phyloP scores from a whole-genome alignment of 495 filamentous ascomycete genomes.

The Aspergillus sclerotiicarbonarius region DNA sequence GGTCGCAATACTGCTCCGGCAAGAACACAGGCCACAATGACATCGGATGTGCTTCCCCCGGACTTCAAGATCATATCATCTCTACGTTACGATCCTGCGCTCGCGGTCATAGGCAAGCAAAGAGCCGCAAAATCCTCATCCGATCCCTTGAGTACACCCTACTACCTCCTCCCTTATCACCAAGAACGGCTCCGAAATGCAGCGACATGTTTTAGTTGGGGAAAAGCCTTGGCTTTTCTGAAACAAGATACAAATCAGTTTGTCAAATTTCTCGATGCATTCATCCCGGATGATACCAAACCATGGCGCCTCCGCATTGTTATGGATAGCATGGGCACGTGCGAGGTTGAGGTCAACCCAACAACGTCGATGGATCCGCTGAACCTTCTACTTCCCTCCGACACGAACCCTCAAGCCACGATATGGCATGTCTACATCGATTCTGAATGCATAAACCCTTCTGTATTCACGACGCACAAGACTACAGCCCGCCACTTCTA shows the following conservation, averaged over 20 bases:
- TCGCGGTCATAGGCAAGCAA: slow-evolving; percentile 43
- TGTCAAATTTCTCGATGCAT: slow-evolving; percentile 28
- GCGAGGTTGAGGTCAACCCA: slow-evolving; percentile 49
- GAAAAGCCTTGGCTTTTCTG: slow-evolving; percentile 29
- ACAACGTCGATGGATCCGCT: slow-evolving; percentile 46
- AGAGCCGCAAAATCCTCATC: slow-evolving; percentile 42
- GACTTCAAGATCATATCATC: slow-evolving; percentile 67
- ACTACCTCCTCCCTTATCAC: slow-evolving; percentile 84
- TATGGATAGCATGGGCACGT: slow-evolving; percentile 47
- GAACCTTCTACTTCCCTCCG: slow-evolving; percentile 53
- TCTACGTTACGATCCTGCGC: slow-evolving; percentile 68
- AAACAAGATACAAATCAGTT: slow-evolving; percentile 30
- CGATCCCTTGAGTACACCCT: slow-evolving; percentile 51
- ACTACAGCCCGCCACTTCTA: slow-evolving; percentile 69
- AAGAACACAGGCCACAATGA: background rate
- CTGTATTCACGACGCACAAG: slow-evolving; percentile 71
- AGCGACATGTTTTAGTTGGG: slow-evolving; percentile 67
- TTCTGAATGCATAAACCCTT: slow-evolving; percentile 45
- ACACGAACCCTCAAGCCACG: slow-evolving; percentile 7
- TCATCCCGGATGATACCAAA: slow-evolving; percentile 35
- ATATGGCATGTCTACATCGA: slow-evolving; percentile 58
- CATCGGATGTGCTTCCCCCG: background rate
- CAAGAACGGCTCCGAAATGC: slow-evolving; percentile 76
- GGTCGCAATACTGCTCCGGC: background rate
- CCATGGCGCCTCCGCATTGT: slow-evolving; percentile 54